phyloP scores from a whole-genome alignment of 495 filamentous ascomycete genomes.

The Staphylotrichum longicolle region DNA sequence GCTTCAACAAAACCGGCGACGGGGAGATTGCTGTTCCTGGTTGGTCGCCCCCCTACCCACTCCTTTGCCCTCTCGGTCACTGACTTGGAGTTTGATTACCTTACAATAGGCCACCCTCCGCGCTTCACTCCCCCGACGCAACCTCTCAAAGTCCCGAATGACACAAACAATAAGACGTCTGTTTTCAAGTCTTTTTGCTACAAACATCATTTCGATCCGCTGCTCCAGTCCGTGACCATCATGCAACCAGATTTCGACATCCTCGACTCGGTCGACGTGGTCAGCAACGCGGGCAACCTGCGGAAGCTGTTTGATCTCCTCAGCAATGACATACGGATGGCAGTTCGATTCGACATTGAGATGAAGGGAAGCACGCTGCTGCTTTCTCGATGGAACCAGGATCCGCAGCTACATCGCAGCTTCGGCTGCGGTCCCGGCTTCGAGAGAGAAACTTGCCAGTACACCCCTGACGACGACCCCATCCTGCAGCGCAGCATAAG shows the following conservation, averaged over 20 bases:
- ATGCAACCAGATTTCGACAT: slow-evolving; percentile 19
- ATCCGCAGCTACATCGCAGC: slow-evolving; percentile 11
- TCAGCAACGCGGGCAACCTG: slow-evolving; percentile 29
- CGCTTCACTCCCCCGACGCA: slow-evolving; percentile 17
- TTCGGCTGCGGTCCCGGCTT: slow-evolving; percentile 27
- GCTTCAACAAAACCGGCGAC: slow-evolving; percentile 29
- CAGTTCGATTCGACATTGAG: slow-evolving; percentile 27
- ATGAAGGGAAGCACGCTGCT: slow-evolving; percentile 16
- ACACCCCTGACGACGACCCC: slow-evolving; percentile 13
- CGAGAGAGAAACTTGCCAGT: slow-evolving; percentile 26
- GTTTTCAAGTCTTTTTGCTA: slow-evolving; percentile 8
- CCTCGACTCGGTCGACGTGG: slow-evolving; percentile 12
- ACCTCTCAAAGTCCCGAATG: neutral
- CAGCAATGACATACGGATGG: neutral
- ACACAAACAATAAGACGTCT: slow-evolving; percentile 12
- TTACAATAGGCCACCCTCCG: slow-evolving; percentile 13
- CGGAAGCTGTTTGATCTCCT: slow-evolving; percentile 30
- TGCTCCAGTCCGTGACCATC: slow-evolving; percentile 23
- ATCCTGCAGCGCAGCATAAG: slow-evolving; percentile 23
- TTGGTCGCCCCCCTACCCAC: neutral
- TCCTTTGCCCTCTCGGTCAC: neutral
- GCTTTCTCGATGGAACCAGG: slow-evolving; percentile 25
- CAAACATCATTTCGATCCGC: slow-evolving; percentile 25
- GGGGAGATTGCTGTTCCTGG: slow-evolving; percentile 31
- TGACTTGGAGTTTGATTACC: neutral